These are phyloP conservation scores for Termitomyces sp. DNA, from an alignment of 768 basidiomycete genomes.

Conservation along the genomic window DNA sequence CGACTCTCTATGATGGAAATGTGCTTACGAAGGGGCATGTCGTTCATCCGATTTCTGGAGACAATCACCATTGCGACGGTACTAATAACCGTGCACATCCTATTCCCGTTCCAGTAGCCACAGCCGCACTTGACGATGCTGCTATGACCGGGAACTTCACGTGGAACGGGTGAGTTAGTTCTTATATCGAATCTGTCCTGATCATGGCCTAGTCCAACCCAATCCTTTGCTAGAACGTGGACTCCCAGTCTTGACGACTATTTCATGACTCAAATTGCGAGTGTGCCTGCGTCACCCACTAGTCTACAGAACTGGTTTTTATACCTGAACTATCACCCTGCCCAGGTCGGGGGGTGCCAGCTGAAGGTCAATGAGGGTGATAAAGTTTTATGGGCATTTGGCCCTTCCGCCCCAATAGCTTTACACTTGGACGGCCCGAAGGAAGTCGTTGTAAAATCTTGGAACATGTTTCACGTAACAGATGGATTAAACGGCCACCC, in stretches of 20 bases:
- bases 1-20: slow-evolving; percentile 37
- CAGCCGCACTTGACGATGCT: slow-evolving; percentile 44
- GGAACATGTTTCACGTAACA: background rate
- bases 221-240: slow-evolving; percentile 23
- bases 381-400: slow-evolving; percentile 15
- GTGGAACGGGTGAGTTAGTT: slow-evolving; percentile 35
- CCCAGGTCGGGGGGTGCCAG: slow-evolving; percentile 16
- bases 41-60: slow-evolving; percentile 35
- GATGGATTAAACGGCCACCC: background rate
- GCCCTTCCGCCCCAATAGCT: background rate
- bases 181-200: background rate
- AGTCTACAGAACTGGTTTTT: slow-evolving; percentile 16
- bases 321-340: slow-evolving; percentile 5
- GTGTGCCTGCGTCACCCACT: slow-evolving; percentile 23
- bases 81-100: slow-evolving; percentile 33
- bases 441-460: background rate
- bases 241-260: slow-evolving; percentile 38
- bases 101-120: slow-evolving; percentile 37
- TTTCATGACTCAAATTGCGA: slow-evolving; percentile 36
- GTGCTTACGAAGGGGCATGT: slow-evolving; percentile 37
- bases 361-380: slow-evolving; percentile 7
- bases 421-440: background rate
- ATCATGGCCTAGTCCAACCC: background rate
- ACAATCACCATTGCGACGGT: slow-evolving; percentile 41
- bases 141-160: slow-evolving; percentile 26